Conservation (phyloP, 768 basidiomycete species). For the Pleurotus tuber-regium region DNA sequence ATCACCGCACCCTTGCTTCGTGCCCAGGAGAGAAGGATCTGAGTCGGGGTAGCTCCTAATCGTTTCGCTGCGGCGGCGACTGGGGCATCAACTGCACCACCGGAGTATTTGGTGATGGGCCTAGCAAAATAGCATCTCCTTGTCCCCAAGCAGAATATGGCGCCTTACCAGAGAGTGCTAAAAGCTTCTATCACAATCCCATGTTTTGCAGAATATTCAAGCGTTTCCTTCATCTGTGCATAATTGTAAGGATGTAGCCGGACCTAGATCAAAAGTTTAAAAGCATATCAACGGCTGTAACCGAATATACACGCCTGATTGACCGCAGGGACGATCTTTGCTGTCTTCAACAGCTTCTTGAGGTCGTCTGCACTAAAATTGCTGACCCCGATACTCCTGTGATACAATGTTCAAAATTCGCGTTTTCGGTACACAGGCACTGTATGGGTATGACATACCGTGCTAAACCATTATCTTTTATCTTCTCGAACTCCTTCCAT, state of each 20-base stretch:
- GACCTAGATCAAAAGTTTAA: constrained; percentile 41
- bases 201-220: constrained; percentile 48
- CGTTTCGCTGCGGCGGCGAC: constrained; percentile 52
- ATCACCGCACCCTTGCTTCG: constrained; percentile 63
- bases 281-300: background rate
- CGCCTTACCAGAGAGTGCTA: constrained; percentile 45
- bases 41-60: constrained; percentile 54
- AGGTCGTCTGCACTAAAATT: constrained; percentile 59
- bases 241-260: constrained; percentile 59
- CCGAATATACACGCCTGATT: constrained; percentile 60
- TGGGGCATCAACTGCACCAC: constrained; percentile 53
- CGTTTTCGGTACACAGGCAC: no score
- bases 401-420: no score
- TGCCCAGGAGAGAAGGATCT: constrained; percentile 71
- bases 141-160: background rate
- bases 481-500: constrained; percentile 32
- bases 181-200: constrained; percentile 57
- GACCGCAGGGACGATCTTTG: constrained; percentile 59
- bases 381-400: constrained; percentile 71
- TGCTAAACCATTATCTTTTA: constrained; percentile 42
- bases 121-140: no score
- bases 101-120: constrained; percentile 56
- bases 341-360: constrained; percentile 46
- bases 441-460: constrained; percentile 35
- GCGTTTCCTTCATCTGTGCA: constrained; percentile 38